Base-by-base conservation (phyloP, 345 rosid genomes). In the Chamaenerion angustifolium region DNA sequence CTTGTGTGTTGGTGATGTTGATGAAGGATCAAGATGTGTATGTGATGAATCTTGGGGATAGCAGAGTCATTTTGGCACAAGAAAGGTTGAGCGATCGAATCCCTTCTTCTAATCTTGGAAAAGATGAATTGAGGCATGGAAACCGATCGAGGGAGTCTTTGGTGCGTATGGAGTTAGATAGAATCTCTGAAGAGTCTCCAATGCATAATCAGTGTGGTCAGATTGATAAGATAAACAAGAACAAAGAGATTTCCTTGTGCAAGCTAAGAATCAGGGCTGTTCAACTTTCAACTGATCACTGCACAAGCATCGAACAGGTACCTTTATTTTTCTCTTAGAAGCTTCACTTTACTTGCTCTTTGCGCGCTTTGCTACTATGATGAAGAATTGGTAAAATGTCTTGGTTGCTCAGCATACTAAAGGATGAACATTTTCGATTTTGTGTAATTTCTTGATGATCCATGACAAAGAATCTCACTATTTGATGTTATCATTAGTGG, bases 21-120 rank as follows among this genome's bases (percentile, higher is more conserved):
- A 89, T 89, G 95, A 89, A 82, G 71, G 95, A 83, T 64, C 95
- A 89, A 70, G 94, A 89, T 68, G 97, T 89, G 55, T 89, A 89
- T 58, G 85, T 89, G 61, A 80, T 89, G 97, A 89, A 85, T 59
- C 88, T 89, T 65, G 97, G 97, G 45, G 97, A 89, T 68, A 85
- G 95, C 64, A 74, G 97, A 37, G 89, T 68, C 45, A 77, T 85
- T 64, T 74, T 89, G 71, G 95, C 95, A 31, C 95, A 89, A 59
- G 97, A 89, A 61, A 77, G 94, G 55, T 81, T 72, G 9, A 81
- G 72, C 56, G 96, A 88, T 69, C 88, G 86, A 48, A 77, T 82
- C 49, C 66, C 79, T 40, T 78, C 74, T 76, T 71, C 78, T 14
- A 75, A 51, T 67, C 72, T 62, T 63, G 64, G 53, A 12, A 83